Conservation (phyloP, 805 yeast genomes). For the Candida adriatica region DNA sequence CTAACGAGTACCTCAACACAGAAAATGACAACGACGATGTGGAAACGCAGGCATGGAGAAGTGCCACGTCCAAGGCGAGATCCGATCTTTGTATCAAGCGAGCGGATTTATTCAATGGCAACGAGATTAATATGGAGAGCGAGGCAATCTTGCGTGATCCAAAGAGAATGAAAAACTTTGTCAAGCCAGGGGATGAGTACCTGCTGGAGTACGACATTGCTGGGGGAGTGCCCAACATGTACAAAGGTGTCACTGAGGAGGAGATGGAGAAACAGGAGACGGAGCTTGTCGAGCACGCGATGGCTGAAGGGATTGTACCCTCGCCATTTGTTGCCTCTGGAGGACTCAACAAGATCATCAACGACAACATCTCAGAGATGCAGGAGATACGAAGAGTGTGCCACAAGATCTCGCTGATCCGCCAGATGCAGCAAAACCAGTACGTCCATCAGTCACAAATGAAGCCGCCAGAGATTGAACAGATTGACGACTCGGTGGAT, state of each 20-base stretch:
- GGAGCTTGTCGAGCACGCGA: constrained; percentile 32
- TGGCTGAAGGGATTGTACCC: constrained; percentile 29
- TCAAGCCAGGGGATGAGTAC: constrained; percentile 32
- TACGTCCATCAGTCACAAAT: constrained; percentile 68
- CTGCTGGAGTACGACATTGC: constrained; percentile 78
- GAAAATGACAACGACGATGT: constrained; percentile 60
- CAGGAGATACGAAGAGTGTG: constrained; percentile 86
- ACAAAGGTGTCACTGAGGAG: constrained; percentile 45
- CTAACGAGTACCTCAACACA: constrained; percentile 36
- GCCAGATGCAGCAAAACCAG: constrained; percentile 85
- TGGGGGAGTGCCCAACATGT: constrained; percentile 73
- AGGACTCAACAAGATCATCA: constrained; percentile 57
- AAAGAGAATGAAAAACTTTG: constrained; percentile 56
- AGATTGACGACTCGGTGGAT: constrained; percentile 55
- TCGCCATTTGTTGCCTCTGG: constrained; percentile 35
- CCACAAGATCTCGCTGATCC: constrained; percentile 77
- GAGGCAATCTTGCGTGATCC: constrained; percentile 65
- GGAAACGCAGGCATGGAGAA: constrained; percentile 79
- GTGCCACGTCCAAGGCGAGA: constrained; percentile 70
- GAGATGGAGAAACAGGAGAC: constrained; percentile 39
- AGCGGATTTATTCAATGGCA: constrained; percentile 55
- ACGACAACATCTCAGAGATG: constrained; percentile 66
- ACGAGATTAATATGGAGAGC: constrained; percentile 55
- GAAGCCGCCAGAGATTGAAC: constrained; percentile 60
- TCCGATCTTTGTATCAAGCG: constrained; percentile 70